Evolutionary conservation across 306 rosid species (phyloP).

Genomic region (Rosa rugosa): DNA sequence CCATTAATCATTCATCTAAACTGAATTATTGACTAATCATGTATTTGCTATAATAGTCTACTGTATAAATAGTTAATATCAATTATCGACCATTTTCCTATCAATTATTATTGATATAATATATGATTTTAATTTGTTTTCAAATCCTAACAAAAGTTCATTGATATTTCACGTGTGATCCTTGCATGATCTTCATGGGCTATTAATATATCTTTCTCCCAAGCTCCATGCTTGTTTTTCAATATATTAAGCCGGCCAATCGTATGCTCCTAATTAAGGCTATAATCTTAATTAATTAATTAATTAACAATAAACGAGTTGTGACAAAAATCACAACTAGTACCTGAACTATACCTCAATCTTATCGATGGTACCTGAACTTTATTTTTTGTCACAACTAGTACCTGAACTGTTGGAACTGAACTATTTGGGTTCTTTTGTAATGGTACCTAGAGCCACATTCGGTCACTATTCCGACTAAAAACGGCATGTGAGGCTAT

Average conservation of each 20-base stretch:
- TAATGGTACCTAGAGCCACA: too few species aligned
- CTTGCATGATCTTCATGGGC: constrained; percentile 28
- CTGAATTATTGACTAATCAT: neutral
- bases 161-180: constrained; percentile 28
- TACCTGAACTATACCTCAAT: too few species aligned
- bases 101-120: constrained; percentile 1
- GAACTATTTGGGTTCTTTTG: too few species aligned
- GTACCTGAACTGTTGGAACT: too few species aligned
- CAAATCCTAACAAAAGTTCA: constrained; percentile 12
- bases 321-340: neutral
- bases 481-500: too few species aligned
- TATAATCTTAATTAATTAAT: neutral
- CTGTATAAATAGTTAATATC: neutral
- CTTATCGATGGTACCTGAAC: too few species aligned
- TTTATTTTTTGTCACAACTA: too few species aligned
- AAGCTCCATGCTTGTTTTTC: constrained; percentile 15
- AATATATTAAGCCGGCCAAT: neutral
- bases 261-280: neutral
- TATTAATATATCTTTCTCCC: neutral
- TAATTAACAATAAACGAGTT: neutral
- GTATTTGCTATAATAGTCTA: neutral
- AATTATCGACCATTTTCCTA: constrained; percentile 3
- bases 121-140: neutral
- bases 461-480: too few species aligned
- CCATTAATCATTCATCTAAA: constrained; percentile 2